Conservation (phyloP, 2,329 filamentous ascomycete genomes). For the Xylariaceae sp. region DNA sequence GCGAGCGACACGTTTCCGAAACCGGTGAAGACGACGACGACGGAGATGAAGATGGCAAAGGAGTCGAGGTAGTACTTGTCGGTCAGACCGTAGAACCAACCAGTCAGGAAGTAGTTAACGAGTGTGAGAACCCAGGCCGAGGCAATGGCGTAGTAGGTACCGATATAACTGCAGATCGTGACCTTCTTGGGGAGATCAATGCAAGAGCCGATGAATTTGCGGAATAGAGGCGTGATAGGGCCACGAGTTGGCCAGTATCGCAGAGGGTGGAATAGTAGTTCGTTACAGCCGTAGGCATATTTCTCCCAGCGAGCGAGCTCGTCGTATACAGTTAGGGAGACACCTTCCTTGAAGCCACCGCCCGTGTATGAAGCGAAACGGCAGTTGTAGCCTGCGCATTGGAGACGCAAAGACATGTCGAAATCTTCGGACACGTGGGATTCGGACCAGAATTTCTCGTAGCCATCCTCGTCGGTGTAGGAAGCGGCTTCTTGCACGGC, state of each 20-base stretch:
- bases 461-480: slow-evolving; percentile 65
- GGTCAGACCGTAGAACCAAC: slow-evolving; percentile 54
- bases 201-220: slow-evolving; percentile 66
- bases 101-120: slow-evolving; percentile 71
- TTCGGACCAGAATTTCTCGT: slow-evolving; percentile 80
- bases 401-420: slow-evolving; percentile 74
- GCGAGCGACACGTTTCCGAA: slow-evolving; percentile 44
- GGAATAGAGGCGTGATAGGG: slow-evolving; percentile 76
- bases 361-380: slow-evolving; percentile 69
- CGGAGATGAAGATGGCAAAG: slow-evolving; percentile 32
- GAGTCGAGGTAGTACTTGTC: slow-evolving; percentile 66
- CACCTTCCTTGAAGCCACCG: slow-evolving; percentile 78
- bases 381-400: slow-evolving; percentile 68
- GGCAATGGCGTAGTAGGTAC: slow-evolving; percentile 75
- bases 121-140: slow-evolving; percentile 71
- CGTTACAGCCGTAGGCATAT: slow-evolving; percentile 80
- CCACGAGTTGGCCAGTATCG: slow-evolving; percentile 68
- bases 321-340: slow-evolving; percentile 80
- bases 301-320: slow-evolving; percentile 84
- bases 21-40: slow-evolving; percentile 32
- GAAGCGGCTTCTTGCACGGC: slow-evolving; percentile 67
- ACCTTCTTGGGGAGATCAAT: slow-evolving; percentile 74
- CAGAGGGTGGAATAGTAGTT: slow-evolving; percentile 76
- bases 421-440: slow-evolving; percentile 78
- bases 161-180: slow-evolving; percentile 72